Percentiles rank a stretch among this genome's conserved stretches.
Evolutionary conservation across 805 yeast genomes (phyloP).

Genomic region (Starmerella floricola): DNA sequence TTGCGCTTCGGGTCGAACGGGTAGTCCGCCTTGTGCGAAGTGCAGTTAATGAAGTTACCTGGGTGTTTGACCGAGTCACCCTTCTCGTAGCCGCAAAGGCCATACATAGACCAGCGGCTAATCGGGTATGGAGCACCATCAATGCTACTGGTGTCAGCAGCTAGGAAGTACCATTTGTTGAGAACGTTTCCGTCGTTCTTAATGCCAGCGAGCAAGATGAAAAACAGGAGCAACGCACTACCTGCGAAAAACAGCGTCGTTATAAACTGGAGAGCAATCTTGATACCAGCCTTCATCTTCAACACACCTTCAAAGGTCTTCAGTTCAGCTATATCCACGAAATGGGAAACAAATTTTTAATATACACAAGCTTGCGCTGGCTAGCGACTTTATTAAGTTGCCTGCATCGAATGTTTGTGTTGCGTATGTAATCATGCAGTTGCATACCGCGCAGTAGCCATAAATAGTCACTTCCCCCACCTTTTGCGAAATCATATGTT

Average conservation of each 20-base stretch:
- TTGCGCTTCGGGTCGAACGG: constrained; percentile 75
- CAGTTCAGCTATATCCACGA: too few species aligned
- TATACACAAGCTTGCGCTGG: too few species aligned
- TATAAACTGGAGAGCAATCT: constrained; percentile 5
- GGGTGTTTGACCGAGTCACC: constrained; percentile 37
- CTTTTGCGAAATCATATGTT: too few species aligned
- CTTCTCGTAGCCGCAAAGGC: constrained; percentile 39
- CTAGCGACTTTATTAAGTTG: too few species aligned
- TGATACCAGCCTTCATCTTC: constrained; percentile 4
- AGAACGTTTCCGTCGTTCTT: constrained; percentile 42
- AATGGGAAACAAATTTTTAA: too few species aligned
- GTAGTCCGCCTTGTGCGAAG: constrained; percentile 53
- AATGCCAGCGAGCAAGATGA: constrained; percentile 51
- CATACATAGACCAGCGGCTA: constrained; percentile 77
- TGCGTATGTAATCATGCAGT: too few species aligned
- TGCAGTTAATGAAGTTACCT: constrained; percentile 40
- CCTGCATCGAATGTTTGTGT: too few species aligned
- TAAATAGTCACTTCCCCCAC: too few species aligned
- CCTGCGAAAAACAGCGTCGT: constrained; percentile 32
- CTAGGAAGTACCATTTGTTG: constrained; percentile 63
- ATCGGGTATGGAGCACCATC: constrained; percentile 30
- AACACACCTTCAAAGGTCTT: neutral
- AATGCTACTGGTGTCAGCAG: constrained; percentile 56
- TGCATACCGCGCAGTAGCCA: too few species aligned
- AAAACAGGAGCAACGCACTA: constrained; percentile 43